A percentile compares a stretch with the other conserved stretches of the same genome.
Conservation (phyloP, 768 basidiomycete species). For the Leccinum obscurum region DNA sequence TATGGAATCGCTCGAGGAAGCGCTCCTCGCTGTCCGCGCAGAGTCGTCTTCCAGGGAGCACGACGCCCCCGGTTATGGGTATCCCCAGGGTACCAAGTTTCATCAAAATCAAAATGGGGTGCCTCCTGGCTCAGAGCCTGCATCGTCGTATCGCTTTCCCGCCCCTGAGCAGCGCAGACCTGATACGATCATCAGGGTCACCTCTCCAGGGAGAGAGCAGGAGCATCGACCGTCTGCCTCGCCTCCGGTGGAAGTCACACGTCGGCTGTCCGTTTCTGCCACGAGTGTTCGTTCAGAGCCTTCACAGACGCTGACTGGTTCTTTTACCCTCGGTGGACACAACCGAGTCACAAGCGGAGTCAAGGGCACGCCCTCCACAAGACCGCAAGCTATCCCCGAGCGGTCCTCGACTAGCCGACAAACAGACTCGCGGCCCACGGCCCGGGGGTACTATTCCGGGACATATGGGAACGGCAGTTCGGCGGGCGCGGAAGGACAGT, state of each 20-base stretch:
- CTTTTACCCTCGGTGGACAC: slow-evolving; percentile 24
- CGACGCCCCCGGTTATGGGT: slow-evolving; percentile 15
- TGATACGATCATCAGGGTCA: slow-evolving; percentile 37
- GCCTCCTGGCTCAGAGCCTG: slow-evolving; percentile 28
- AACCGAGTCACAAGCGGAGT: slow-evolving; percentile 17
- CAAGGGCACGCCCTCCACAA: slow-evolving; percentile 23
- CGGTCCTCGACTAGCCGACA: slow-evolving; percentile 21
- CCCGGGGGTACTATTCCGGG: slow-evolving; percentile 24
- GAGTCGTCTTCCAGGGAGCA: slow-evolving; percentile 21
- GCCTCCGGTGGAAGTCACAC: slow-evolving; percentile 47
- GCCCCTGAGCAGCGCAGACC: slow-evolving; percentile 36
- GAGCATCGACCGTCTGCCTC: slow-evolving; percentile 41
- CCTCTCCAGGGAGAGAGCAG: slow-evolving; percentile 45
- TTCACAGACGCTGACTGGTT: slow-evolving; percentile 21
- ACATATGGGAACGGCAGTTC: slow-evolving; percentile 20
- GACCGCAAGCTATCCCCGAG: slow-evolving; percentile 21
- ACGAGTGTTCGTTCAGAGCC: slow-evolving; percentile 43
- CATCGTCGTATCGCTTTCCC: slow-evolving; percentile 50
- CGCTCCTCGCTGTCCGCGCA: slow-evolving; percentile 32
- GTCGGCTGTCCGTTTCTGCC: slow-evolving; percentile 51
- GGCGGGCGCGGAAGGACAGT: slow-evolving; percentile 12
- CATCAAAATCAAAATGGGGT: slow-evolving; percentile 46
- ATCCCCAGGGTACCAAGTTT: slow-evolving; percentile 26
- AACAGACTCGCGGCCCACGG: slow-evolving; percentile 22
- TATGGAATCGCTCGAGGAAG: slow-evolving; percentile 68